A percentile compares a stretch with the other conserved stretches of the same genome.
Conservation (phyloP, 2,329 filamentous ascomycete species). For the Didymella exigua region DNA sequence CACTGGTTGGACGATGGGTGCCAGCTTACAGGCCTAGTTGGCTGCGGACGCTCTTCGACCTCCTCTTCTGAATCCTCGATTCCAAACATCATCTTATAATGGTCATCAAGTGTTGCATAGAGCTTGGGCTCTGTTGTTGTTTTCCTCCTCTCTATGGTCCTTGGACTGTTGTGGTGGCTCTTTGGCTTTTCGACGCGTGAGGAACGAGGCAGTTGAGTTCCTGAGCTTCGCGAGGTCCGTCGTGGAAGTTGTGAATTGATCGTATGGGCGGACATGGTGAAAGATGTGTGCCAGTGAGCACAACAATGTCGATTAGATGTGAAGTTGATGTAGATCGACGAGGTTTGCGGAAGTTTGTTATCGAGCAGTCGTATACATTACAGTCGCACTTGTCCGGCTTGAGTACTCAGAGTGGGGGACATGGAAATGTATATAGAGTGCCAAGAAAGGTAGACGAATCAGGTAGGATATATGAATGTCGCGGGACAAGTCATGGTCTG, state of each 20-base stretch:
- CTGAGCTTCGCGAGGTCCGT: constrained; percentile 43
- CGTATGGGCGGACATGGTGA: constrained; percentile 37
- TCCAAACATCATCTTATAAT: constrained; percentile 51
- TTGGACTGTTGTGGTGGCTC: constrained; percentile 49
- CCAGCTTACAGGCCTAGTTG: constrained; percentile 71
- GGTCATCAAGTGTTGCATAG: constrained; percentile 49
- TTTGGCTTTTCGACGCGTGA: constrained; percentile 49
- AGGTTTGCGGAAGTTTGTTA: constrained; percentile 13
- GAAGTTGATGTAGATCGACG: constrained; percentile 14
- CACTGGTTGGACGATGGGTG: constrained; percentile 67
- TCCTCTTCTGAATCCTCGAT: constrained; percentile 35
- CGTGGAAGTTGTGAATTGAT: constrained; percentile 35
- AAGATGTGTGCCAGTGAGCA: constrained; percentile 23
- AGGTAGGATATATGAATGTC: constrained; percentile 41
- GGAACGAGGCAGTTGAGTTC: constrained; percentile 36
- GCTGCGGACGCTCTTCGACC: constrained; percentile 32
- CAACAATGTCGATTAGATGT: constrained; percentile 15
- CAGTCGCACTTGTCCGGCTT: constrained; percentile 26
- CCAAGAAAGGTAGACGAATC: constrained; percentile 46
- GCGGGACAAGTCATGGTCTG: constrained; percentile 41
- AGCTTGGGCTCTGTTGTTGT: constrained; percentile 47
- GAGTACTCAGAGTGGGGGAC: constrained; percentile 27
- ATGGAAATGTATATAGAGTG: constrained; percentile 46
- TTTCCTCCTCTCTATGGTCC: constrained; percentile 44
- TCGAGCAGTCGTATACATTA: constrained; percentile 25